A percentile compares a stretch with the other conserved stretches of the same genome.
Conservation (phyloP, 2,329 filamentous ascomycete genomes). For the Colletotrichum cordylinicola region DNA sequence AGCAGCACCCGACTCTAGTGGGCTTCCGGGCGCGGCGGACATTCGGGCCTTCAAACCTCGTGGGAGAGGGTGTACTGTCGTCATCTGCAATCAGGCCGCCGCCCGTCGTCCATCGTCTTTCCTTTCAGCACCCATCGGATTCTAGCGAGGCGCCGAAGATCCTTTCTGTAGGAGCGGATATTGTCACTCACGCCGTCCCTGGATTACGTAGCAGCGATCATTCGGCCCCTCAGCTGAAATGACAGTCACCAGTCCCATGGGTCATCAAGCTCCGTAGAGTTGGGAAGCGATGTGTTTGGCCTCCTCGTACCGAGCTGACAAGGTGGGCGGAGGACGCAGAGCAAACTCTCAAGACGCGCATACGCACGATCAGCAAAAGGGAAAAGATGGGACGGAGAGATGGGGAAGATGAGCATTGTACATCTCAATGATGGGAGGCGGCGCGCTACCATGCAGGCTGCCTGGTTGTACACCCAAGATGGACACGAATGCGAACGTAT, state of each 20-base stretch:
- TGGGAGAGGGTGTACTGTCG: slow-evolving; percentile 4
- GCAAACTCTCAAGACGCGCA: background rate
- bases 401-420: background rate
- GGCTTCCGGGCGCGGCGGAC: slow-evolving; percentile 5
- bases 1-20: background rate
- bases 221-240: slow-evolving; percentile 6
- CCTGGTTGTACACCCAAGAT: background rate
- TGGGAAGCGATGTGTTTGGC: background rate
- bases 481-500: slow-evolving; percentile 12
- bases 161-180: background rate
- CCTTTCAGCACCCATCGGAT: background rate
- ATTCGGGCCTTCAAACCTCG: slow-evolving; percentile 4
- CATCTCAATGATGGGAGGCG: slow-evolving; percentile 1
- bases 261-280: slow-evolving; percentile 1
- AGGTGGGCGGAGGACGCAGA: background rate
- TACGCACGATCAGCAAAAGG: background rate
- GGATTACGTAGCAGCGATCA: slow-evolving; percentile 20
- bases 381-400: slow-evolving; percentile 1
- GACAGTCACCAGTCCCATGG: slow-evolving; percentile 13
- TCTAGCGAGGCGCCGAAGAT: slow-evolving; percentile 13
- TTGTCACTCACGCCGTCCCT: background rate
- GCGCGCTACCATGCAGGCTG: background rate
- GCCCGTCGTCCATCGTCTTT: background rate
- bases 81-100: slow-evolving; percentile 6
- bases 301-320: background rate